phyloP scores from a whole-genome alignment of 208 protist genomes.

The Hexamita inflata region DNA sequence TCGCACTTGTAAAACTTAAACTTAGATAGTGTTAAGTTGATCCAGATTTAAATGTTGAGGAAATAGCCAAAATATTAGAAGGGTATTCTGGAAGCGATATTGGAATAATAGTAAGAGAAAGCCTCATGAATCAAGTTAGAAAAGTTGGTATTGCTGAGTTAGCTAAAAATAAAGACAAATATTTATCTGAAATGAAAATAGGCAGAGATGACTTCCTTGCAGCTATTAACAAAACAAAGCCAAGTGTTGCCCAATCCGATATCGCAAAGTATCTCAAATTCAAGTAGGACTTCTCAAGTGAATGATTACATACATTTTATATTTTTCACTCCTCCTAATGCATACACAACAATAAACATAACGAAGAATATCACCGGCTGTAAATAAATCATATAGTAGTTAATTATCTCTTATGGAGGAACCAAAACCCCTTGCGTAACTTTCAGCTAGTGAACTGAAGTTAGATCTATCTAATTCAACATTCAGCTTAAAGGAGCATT shows the following conservation, averaged over 20 bases:
- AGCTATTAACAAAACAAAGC: slow-evolving; percentile 22
- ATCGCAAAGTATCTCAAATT: slow-evolving; percentile 16
- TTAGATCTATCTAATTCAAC: no score
- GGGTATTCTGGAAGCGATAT: slow-evolving; percentile 11
- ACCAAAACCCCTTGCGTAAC: no score
- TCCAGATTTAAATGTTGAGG: slow-evolving; percentile 9
- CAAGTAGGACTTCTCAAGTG: not conserved
- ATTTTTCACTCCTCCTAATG: no score
- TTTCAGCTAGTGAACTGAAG: no score
- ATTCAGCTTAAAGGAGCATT: no score
- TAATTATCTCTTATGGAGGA: no score
- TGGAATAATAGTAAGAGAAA: not conserved
- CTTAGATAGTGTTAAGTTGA: not conserved
- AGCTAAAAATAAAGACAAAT: not conserved
- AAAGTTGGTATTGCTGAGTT: not conserved
- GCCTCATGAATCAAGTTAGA: not conserved
- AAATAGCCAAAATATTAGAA: not conserved
- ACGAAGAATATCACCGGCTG: no score
- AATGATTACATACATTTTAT: no score
- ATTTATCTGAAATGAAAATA: not conserved
- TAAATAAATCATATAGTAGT: no score
- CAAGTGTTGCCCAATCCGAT: not conserved
- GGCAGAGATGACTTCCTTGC: not conserved
- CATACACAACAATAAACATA: no score
- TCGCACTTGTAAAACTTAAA: slow-evolving; percentile 19